A percentile compares a stretch with the other conserved stretches of the same genome.
Conservation (phyloP, 768 basidiomycete species). For the Termitomyces sp. region DNA sequence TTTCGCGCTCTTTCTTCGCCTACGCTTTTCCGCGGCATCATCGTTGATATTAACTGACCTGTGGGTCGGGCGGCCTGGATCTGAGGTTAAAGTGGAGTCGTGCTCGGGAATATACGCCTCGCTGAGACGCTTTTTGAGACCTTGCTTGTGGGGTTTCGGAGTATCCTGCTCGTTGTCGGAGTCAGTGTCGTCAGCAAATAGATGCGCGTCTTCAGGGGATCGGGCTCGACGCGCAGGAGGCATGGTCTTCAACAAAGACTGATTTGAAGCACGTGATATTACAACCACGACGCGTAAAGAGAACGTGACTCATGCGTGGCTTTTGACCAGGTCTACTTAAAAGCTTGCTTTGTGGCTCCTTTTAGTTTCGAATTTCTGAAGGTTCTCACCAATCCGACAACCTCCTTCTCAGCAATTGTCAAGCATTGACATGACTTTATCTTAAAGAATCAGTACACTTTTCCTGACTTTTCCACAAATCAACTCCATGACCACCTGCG, state of each 20-base stretch:
- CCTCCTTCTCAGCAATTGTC: background rate
- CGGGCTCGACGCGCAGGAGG: constrained; percentile 39
- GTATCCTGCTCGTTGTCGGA: constrained; percentile 38
- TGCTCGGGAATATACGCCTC: constrained; percentile 50
- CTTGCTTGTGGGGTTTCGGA: constrained; percentile 36
- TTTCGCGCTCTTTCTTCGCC: constrained; percentile 77
- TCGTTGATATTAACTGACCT: constrained; percentile 70
- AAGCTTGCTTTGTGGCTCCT: no score
- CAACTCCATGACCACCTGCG: background rate
- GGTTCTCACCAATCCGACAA: background rate
- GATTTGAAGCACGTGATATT: constrained; percentile 34
- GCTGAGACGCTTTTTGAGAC: constrained; percentile 59
- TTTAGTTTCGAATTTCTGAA: no score
- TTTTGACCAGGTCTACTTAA: no score
- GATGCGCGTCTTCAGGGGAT: constrained; percentile 32
- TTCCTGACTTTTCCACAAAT: background rate
- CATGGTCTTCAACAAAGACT: constrained; percentile 42
- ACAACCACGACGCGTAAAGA: constrained; percentile 21
- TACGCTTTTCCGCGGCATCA: constrained; percentile 83
- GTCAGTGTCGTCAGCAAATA: constrained; percentile 38
- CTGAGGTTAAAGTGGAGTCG: constrained; percentile 39
- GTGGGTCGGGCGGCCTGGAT: constrained; percentile 35
- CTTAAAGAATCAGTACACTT: no score
- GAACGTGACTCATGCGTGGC: constrained; percentile 16
- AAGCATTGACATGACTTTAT: background rate